Evolutionary conservation across 805 yeast species (phyloP).

Genomic region (Candida suzukii): DNA sequence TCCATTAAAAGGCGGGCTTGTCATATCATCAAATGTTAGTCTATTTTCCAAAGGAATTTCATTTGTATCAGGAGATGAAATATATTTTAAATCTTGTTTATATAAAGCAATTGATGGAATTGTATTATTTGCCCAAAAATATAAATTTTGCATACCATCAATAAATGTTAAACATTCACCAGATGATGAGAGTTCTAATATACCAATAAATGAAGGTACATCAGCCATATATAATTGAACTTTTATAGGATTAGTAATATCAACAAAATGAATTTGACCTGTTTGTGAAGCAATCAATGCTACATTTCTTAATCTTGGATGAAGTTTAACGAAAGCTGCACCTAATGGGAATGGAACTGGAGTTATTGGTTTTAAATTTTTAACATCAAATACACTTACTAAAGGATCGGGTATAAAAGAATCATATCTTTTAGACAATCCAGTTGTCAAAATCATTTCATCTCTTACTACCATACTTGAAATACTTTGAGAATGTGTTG

Average conservation of each 20-base stretch:
- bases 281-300: slow-evolving; percentile 64
- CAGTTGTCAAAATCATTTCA: slow-evolving; percentile 69
- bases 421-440: slow-evolving; percentile 62
- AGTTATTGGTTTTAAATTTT: slow-evolving; percentile 61
- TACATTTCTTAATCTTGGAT: slow-evolving; percentile 78
- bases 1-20: slow-evolving; percentile 49
- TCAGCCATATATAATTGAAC: slow-evolving; percentile 64
- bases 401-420: slow-evolving; percentile 64
- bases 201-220: slow-evolving; percentile 36
- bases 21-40: slow-evolving; percentile 31
- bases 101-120: slow-evolving; percentile 35
- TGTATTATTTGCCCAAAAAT: slow-evolving; percentile 57
- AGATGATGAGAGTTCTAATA: slow-evolving; percentile 50
- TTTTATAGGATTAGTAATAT: slow-evolving; percentile 70
- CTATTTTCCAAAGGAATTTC: slow-evolving; percentile 20
- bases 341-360: slow-evolving; percentile 90
- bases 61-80: slow-evolving; percentile 33
- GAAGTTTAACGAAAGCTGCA: slow-evolving; percentile 75
- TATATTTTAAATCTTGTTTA: slow-evolving; percentile 47
- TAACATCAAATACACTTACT: slow-evolving; percentile 73
- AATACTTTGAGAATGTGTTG: slow-evolving; percentile 53
- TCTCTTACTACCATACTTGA: slow-evolving; percentile 63
- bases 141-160: slow-evolving; percentile 57
- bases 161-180: slow-evolving; percentile 75
- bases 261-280: slow-evolving; percentile 84